Conservation (phyloP, 495 filamentous ascomycete genomes). For the Monascus purpureus region DNA sequence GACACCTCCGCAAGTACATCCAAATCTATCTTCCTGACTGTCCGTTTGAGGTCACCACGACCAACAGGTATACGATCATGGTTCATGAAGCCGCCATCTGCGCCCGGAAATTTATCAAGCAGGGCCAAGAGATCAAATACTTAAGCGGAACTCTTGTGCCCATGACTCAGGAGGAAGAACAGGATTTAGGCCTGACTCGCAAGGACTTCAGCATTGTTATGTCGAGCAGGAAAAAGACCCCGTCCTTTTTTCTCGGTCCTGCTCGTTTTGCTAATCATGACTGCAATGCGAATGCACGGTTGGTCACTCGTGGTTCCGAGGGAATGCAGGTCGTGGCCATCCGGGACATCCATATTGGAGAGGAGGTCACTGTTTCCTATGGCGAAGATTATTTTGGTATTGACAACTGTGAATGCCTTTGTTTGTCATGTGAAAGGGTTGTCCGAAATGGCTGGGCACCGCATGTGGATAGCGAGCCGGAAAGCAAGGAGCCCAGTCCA, state of each 20-base stretch:
- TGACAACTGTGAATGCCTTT: conserved; percentile 91
- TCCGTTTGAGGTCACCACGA: conserved; percentile 85
- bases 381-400: conserved; percentile 93
- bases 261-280: conserved; percentile 97
- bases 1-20: conserved; percentile 81
- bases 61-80: conserved; percentile 88
- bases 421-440: conserved; percentile 67
- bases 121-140: conserved; percentile 79
- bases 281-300: conserved; percentile 78
- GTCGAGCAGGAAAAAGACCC: conserved; percentile 75
- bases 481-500: conserved; percentile 13
- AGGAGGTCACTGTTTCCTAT: conserved; percentile 93
- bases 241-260: conserved; percentile 84
- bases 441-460: conserved; percentile 68
- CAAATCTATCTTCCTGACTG: conserved; percentile 86
- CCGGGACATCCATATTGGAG: conserved; percentile 68
- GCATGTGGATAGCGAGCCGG: conserved; percentile 12
- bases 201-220: conserved; percentile 95
- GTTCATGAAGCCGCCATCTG: conserved; percentile 77
- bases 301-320: conserved; percentile 67
- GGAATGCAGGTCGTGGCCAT: conserved; percentile 78
- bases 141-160: conserved; percentile 77
- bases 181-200: conserved; percentile 56
- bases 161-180: conserved; percentile 82
- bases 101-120: conserved; percentile 63